phyloP scores from a whole-genome alignment of 2,329 filamentous ascomycete genomes.

The Alternaria ventricosa region DNA sequence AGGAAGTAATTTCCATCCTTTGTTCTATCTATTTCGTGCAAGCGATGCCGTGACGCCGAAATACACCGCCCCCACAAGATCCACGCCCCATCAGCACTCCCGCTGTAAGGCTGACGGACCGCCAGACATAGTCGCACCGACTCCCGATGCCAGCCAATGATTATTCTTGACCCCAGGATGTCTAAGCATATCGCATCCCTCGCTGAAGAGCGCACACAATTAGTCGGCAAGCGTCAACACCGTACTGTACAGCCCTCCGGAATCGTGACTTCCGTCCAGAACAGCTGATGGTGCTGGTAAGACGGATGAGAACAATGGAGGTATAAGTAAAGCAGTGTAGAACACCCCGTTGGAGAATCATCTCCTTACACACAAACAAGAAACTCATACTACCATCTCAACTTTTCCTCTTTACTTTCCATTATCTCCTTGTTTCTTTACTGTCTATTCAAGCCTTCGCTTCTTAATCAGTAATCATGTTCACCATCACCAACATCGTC shows the following conservation, averaged over 20 bases:
- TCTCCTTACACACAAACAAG: conserved; percentile 36
- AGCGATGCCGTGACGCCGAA: neutral
- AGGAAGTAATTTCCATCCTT: neutral
- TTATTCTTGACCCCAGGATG: conserved; percentile 13
- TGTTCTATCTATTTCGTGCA: neutral
- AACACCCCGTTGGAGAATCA: conserved; percentile 12
- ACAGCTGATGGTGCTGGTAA: neutral
- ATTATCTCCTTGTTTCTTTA: conserved; percentile 20
- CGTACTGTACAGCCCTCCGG: conserved; percentile 19
- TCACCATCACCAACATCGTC: conserved; percentile 43
- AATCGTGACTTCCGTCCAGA: conserved; percentile 11
- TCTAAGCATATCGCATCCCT: conserved; percentile 19
- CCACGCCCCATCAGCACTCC: conserved; percentile 18
- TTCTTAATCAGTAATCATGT: conserved; percentile 43
- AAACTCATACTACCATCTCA: conserved; percentile 32
- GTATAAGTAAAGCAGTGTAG: conserved; percentile 37
- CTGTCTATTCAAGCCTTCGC: conserved; percentile 24
- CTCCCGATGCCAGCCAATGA: conserved; percentile 15
- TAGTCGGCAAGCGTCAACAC: conserved; percentile 8
- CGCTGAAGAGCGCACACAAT: conserved; percentile 19
- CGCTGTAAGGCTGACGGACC: conserved; percentile 15
- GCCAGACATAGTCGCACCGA: conserved; percentile 8
- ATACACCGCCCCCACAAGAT: conserved; percentile 13
- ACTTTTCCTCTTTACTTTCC: conserved; percentile 26
- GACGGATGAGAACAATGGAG: neutral